A percentile compares a stretch with the other conserved stretches of the same genome.
phyloP scores from a whole-genome alignment of 768 basidiomycete genomes.

The Suillus alpinus region DNA sequence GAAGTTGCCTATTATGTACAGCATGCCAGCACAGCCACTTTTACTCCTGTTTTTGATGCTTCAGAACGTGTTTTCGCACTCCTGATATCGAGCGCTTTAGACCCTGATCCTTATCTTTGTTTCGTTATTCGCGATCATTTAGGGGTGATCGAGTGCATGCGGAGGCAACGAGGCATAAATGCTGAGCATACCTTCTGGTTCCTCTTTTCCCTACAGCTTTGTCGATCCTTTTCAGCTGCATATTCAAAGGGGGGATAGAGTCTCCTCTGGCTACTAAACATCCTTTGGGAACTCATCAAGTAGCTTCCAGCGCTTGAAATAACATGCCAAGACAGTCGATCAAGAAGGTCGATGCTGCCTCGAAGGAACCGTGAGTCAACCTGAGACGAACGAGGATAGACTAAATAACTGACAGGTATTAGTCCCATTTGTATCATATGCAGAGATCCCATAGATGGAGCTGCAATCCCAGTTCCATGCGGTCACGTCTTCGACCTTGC shows the following conservation, averaged over 20 bases:
- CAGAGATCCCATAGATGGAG: conserved; percentile 14
- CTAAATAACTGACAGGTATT: background rate
- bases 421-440: conserved; percentile 21
- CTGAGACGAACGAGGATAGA: background rate
- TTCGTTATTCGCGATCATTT: conserved; percentile 2
- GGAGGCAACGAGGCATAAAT: conserved; percentile 2
- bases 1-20: background rate
- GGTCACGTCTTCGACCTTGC: conserved; percentile 24
- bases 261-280: background rate
- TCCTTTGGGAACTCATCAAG: background rate
- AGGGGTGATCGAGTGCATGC: background rate
- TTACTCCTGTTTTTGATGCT: background rate
- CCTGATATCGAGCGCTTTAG: conserved; percentile 1
- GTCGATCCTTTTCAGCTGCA: background rate
- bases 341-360: background rate
- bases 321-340: conserved; percentile 3
- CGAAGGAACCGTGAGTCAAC: background rate
- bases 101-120: conserved; percentile 1
- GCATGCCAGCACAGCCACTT: background rate
- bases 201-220: background rate
- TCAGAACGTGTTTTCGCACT: background rate
- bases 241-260: background rate
- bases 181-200: background rate
- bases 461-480: conserved; percentile 19
- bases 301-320: background rate